Evolutionary conservation across 139 green algal species (phyloP).

Genomic region (Microglena sp.): DNA sequence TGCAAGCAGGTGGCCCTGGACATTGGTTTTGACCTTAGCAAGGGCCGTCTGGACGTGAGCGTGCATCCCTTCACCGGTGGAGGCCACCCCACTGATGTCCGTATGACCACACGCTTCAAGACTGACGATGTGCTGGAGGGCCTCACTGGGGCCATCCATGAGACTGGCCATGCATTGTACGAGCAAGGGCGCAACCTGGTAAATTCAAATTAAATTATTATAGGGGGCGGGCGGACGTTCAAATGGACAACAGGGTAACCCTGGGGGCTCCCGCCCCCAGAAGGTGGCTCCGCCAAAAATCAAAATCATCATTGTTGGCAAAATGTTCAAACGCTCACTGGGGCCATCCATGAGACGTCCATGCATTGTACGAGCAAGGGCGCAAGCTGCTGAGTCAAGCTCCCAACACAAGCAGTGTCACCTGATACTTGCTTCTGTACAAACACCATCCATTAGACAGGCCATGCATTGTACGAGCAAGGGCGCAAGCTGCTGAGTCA

Average conservation of each 20-base stretch:
- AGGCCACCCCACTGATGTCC: constrained; percentile 61
- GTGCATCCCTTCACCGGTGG: constrained; percentile 23
- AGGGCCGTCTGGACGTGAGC: constrained; percentile 67
- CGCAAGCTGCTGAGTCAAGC: no score
- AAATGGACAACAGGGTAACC: no score
- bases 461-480: constrained; percentile 88
- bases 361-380: no score
- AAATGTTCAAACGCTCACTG: no score
- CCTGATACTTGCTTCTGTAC: no score
- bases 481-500: constrained; percentile 49
- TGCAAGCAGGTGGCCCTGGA: constrained; percentile 45
- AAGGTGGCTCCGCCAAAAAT: no score
- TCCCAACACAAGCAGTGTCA: no score
- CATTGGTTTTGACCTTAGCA: constrained; percentile 65
- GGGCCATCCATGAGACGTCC: constrained; percentile 55
- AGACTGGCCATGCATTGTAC: constrained; percentile 80
- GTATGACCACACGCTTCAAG: constrained; percentile 91
- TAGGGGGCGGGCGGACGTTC: neutral
- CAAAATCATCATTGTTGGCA: no score
- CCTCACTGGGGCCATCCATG: constrained; percentile 58
- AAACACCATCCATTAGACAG: no score
- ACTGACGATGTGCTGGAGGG: constrained; percentile 62
- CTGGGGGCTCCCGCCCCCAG: no score
- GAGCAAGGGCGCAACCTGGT: constrained; percentile 77
- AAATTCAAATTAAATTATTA: neutral